These are phyloP conservation scores for Schizopora paradoxa DNA, from an alignment of 1,284 basidiomycete species.

Conservation along the genomic window DNA sequence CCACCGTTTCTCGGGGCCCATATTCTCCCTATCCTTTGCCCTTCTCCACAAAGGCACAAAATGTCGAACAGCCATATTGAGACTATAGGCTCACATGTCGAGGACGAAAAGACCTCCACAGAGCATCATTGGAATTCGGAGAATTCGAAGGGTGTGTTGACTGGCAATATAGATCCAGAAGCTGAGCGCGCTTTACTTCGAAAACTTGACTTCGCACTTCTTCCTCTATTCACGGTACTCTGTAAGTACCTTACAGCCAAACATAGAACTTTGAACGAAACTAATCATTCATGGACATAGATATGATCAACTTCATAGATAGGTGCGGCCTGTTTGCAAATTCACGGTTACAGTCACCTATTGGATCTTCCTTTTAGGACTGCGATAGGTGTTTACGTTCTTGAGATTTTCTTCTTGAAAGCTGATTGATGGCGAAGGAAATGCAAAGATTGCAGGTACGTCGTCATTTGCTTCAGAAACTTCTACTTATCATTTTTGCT, in stretches of 20 bases:
- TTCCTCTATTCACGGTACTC: conserved; percentile 37
- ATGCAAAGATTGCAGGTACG: conserved; percentile 15
- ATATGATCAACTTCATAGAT: conserved; percentile 40
- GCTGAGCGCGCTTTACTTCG: conserved; percentile 33
- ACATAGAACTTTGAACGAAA: background rate
- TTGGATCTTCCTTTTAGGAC: conserved; percentile 18
- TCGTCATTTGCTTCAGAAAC: background rate
- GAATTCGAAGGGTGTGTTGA: too few species aligned
- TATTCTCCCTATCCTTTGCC: too few species aligned
- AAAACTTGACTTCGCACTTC: conserved; percentile 34
- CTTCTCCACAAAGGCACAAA: too few species aligned
- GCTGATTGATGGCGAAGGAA: conserved; percentile 2
- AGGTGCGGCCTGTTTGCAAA: conserved; percentile 18
- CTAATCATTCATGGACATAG: conserved; percentile 20
- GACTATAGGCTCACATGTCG: too few species aligned
- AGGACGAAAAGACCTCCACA: too few species aligned
- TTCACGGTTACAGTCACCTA: background rate
- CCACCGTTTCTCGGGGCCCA: too few species aligned
- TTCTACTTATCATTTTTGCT: background rate
- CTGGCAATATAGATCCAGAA: conserved; percentile 15
- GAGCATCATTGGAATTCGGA: too few species aligned
- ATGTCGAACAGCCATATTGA: too few species aligned
- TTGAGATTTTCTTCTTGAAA: background rate
- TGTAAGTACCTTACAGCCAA: conserved; percentile 28
- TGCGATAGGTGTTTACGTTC: conserved; percentile 23